A percentile compares a stretch with the other conserved stretches of the same genome.
phyloP scores from a whole-genome alignment of 2,329 filamentous ascomycete genomes.

The Verticillium dahliae region DNA sequence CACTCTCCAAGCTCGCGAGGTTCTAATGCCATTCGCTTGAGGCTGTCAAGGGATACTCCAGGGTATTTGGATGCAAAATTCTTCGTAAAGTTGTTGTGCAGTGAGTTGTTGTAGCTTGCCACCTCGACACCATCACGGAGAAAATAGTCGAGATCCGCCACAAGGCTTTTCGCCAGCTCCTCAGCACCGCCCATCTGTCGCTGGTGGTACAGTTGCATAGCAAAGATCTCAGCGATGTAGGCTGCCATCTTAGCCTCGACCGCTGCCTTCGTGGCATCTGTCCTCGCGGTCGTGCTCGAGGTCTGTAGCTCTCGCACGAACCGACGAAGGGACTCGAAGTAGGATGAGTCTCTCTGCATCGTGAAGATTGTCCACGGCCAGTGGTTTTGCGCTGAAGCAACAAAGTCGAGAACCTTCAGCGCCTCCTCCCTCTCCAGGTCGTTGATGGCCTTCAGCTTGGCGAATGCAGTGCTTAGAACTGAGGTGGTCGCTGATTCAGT shows the following conservation, averaged over 20 bases:
- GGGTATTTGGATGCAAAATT: constrained; percentile 78
- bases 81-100: constrained; percentile 77
- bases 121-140: constrained; percentile 70
- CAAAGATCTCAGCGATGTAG: constrained; percentile 78
- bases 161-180: constrained; percentile 61
- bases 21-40: constrained; percentile 69
- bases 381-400: constrained; percentile 82
- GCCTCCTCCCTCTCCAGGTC: constrained; percentile 59
- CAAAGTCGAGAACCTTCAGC: constrained; percentile 76
- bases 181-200: constrained; percentile 66
- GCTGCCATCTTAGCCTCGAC: constrained; percentile 68
- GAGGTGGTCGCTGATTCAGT: constrained; percentile 48
- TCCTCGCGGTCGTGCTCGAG: constrained; percentile 43
- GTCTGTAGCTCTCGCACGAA: constrained; percentile 58
- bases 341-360: constrained; percentile 64
- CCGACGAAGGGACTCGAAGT: constrained; percentile 64
- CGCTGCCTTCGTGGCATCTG: constrained; percentile 50
- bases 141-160: constrained; percentile 73
- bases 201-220: constrained; percentile 83
- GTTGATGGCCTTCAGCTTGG: constrained; percentile 60
- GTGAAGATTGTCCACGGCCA: constrained; percentile 92
- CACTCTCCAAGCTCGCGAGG: constrained; percentile 61
- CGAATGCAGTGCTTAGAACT: constrained; percentile 68
- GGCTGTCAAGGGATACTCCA: constrained; percentile 65
- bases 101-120: constrained; percentile 77